Conservation (phyloP, 768 basidiomycete genomes). For the Termitomyces sp. region DNA sequence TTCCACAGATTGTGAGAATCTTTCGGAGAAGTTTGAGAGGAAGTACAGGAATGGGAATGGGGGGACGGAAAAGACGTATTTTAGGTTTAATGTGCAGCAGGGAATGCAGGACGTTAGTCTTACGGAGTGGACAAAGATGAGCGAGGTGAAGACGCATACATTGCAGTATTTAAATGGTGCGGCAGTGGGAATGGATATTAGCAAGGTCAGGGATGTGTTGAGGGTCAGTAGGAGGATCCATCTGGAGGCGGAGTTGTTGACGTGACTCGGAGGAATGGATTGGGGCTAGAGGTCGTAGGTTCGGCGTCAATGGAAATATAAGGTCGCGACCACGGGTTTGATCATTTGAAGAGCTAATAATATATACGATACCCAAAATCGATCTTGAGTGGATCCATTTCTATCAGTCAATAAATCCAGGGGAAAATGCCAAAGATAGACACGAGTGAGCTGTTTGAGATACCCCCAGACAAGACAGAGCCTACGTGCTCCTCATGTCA, state of each 20-base stretch:
- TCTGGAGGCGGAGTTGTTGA: neutral
- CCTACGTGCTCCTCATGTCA: too few species aligned
- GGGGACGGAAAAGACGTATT: neutral
- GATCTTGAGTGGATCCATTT: too few species aligned
- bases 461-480: too few species aligned
- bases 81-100: constrained; percentile 16
- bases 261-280: neutral
- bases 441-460: too few species aligned
- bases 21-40: constrained; percentile 4
- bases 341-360: too few species aligned
- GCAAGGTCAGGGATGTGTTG: neutral
- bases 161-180: neutral
- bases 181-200: neutral
- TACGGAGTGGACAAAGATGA: constrained; percentile 8
- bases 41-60: neutral
- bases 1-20: constrained; percentile 10
- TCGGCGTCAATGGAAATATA: too few species aligned
- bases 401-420: too few species aligned
- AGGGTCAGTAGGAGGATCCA: neutral
- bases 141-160: constrained; percentile 11
- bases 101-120: constrained; percentile 9
- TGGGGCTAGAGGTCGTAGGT: too few species aligned
- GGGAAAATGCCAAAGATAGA: too few species aligned
- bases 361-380: too few species aligned
- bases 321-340: too few species aligned